Base-by-base conservation (phyloP, 805 yeast species). In the Yamadazyma phyllophila region DNA sequence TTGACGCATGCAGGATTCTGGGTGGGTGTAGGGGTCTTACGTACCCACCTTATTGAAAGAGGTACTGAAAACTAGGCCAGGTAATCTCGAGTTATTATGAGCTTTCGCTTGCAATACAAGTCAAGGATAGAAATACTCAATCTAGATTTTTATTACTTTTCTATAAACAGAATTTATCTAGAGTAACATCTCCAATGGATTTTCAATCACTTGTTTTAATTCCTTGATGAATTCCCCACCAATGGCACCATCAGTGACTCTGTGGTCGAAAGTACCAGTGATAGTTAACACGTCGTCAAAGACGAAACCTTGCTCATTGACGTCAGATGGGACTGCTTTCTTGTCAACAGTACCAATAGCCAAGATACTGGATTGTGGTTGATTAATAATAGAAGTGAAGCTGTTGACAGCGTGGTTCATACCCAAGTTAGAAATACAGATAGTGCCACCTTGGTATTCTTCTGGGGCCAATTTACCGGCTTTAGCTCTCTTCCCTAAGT, bases 361-460 rank as follows among this genome's bases (percentile, higher is more conserved):
- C 59, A 94, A 72, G 61, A 94, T 94, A 41, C 96, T 83, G 42
- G 91, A 78, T 73, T 92, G 99, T 44, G 99, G 99, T 52, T 97
- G 98, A 81, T 94, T 94, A 69, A 94, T 84, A 71, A 94, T 94
- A 31, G 99, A 92, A 26, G 99, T 92, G 82, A 94, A 94, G 65
- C 85, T 62, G 54, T 82, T 77, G 39, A 92, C 97, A 45, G 99
- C 98, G 47, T 74, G 81, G 82, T 94, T 94, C 99, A 94, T 94
- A 66, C 99, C 99, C 78, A 94, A 77, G 85, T 94, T 94, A 55
- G 98, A 94, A 63, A 94, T 92, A 67, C 97, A 90, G 69, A 94
- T 88, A 58, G 99, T 91, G 65, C 99, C 99, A 61, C 99, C 99
- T 80, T 89, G 96, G 84, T 87, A 94, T 76, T 94, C 99, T 69